These are phyloP conservation scores for Suillus alpinus DNA, from an alignment of 768 basidiomycete genomes.

Conservation along the genomic window DNA sequence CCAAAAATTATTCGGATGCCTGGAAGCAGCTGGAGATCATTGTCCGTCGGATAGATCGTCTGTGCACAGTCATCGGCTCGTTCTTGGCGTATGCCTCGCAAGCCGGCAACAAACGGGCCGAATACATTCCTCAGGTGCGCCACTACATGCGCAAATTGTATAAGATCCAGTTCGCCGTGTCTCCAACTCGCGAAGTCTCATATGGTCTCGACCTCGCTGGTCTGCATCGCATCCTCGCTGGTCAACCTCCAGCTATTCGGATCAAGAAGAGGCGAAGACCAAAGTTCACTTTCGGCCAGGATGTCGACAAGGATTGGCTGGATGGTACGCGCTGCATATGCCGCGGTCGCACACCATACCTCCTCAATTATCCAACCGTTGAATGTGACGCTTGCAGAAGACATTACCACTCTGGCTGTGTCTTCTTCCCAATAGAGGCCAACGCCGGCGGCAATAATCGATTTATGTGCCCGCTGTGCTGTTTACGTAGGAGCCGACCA, in stretches of 20 bases:
- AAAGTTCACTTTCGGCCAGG: constrained; percentile 72
- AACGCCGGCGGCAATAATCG: constrained; percentile 29
- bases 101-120: constrained; percentile 66
- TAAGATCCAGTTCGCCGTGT: constrained; percentile 87
- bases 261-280: constrained; percentile 58
- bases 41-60: constrained; percentile 74
- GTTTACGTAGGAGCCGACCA: constrained; percentile 64
- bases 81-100: constrained; percentile 74
- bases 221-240: constrained; percentile 76
- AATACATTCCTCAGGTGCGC: constrained; percentile 78
- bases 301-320: constrained; percentile 67
- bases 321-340: constrained; percentile 83
- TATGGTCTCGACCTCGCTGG: constrained; percentile 83
- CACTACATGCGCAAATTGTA: constrained; percentile 91
- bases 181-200: constrained; percentile 75
- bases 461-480: constrained; percentile 79
- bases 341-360: constrained; percentile 61
- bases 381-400: constrained; percentile 66
- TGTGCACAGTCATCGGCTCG: constrained; percentile 73
- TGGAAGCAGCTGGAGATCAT: constrained; percentile 80
- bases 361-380: constrained; percentile 60
- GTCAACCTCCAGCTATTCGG: constrained; percentile 49
- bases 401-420: constrained; percentile 71
- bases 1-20: constrained; percentile 73
- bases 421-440: constrained; percentile 61